These are phyloP conservation scores for Boletellus ananiceps DNA, from an alignment of 768 basidiomycete genomes.

Conservation along the genomic window DNA sequence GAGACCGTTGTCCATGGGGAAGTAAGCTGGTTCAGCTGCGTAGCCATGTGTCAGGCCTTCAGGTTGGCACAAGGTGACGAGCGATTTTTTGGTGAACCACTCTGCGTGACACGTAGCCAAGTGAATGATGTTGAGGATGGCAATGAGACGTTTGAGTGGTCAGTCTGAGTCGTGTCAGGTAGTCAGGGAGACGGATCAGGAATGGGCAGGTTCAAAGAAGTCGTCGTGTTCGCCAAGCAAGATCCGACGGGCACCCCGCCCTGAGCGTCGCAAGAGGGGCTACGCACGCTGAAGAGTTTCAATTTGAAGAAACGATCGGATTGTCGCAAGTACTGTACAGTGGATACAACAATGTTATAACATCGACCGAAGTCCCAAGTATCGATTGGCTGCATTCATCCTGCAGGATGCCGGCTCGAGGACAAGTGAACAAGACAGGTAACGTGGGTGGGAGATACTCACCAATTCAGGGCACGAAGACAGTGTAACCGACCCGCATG, in stretches of 20 bases:
- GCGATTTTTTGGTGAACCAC: too few relatives aligned
- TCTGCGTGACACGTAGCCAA: too few relatives aligned
- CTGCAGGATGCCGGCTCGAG: not conserved
- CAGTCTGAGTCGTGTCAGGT: too few relatives aligned
- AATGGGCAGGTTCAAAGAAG: not conserved
- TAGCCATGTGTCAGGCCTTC: too few relatives aligned
- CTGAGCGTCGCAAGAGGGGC: not conserved
- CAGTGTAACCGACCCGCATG: not conserved
- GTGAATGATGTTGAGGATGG: too few relatives aligned
- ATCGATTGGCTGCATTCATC: not conserved
- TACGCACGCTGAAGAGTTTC: not conserved
- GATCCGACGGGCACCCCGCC: not conserved
- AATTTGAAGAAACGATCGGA: not conserved
- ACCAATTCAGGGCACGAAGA: slow-evolving; percentile 4
- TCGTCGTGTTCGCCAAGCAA: not conserved
- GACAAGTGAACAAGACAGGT: slow-evolving; percentile 3
- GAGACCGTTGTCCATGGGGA: too few relatives aligned
- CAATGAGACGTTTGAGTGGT: too few relatives aligned
- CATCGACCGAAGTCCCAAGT: not conserved
- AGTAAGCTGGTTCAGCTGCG: too few relatives aligned
- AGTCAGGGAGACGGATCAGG: not conserved
- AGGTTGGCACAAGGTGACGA: too few relatives aligned
- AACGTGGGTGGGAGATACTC: not conserved
- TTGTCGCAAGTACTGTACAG: not conserved
- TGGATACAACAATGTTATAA: slow-evolving; percentile 3